Evolutionary conservation across 106 monocot species (phyloP).

Genomic region (Acorus calamus): DNA sequence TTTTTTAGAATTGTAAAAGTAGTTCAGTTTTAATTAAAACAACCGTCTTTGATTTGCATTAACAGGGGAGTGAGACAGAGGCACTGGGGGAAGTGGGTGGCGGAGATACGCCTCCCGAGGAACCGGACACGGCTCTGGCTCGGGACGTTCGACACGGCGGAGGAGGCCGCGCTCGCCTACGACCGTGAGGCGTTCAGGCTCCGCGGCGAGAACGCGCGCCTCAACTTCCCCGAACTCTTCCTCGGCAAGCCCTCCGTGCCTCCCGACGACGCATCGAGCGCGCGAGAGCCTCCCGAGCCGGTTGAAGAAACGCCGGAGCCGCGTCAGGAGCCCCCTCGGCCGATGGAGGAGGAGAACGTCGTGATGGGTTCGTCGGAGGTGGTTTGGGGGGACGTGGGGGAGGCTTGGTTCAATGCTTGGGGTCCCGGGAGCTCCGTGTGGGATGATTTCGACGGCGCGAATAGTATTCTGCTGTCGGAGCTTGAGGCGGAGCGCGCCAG

Average conservation of each 20-base stretch:
- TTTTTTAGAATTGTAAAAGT: too few species aligned
- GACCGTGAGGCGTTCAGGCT: slow-evolving; percentile 88
- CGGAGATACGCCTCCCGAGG: slow-evolving; percentile 59
- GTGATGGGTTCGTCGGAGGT: background rate
- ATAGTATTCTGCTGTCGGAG: slow-evolving; percentile 51
- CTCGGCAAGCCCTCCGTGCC: slow-evolving; percentile 17
- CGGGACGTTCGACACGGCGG: slow-evolving; percentile 91
- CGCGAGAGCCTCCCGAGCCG: background rate
- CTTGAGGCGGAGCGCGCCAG: slow-evolving; percentile 4
- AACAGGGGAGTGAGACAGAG: slow-evolving; percentile 49
- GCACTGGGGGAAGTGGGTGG: slow-evolving; percentile 74
- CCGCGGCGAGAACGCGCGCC: slow-evolving; percentile 73
- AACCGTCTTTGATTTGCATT: too few species aligned
- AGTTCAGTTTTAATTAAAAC: too few species aligned
- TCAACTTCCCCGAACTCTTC: slow-evolving; percentile 86
- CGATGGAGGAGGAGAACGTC: background rate
- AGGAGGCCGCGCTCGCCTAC: slow-evolving; percentile 87
- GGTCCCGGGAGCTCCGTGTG: slow-evolving; percentile 77
- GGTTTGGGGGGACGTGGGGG: slow-evolving; percentile 45
- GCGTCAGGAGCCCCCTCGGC: background rate
- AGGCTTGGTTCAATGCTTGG: slow-evolving; percentile 71
- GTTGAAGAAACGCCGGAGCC: background rate
- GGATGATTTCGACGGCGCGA: slow-evolving; percentile 73
- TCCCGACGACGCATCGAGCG: background rate
- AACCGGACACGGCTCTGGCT: slow-evolving; percentile 89